Evolutionary conservation across 306 rosid species (phyloP).

Genomic region (Malus sylvestris): DNA sequence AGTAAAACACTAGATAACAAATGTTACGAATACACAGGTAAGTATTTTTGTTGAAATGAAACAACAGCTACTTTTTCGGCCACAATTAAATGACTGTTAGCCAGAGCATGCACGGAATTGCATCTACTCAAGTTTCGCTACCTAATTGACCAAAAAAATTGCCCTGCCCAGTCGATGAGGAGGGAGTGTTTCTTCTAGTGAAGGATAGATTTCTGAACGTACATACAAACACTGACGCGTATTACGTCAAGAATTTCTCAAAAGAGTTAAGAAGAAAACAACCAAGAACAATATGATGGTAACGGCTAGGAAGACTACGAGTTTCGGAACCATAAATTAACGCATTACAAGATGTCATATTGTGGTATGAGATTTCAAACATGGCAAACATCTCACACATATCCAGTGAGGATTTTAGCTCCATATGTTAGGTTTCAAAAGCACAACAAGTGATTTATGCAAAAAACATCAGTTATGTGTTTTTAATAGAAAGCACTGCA

Average conservation of each 20-base stretch:
- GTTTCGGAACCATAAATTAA: not conserved
- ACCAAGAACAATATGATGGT: too few species aligned
- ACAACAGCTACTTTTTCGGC: conserved; percentile 2
- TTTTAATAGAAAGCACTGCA: too few species aligned
- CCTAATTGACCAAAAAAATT: too few species aligned
- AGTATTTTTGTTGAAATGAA: not conserved
- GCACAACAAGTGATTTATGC: accelerated
- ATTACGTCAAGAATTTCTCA: not conserved
- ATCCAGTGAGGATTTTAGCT: too few species aligned
- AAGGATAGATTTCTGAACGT: too few species aligned
- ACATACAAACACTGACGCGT: not conserved
- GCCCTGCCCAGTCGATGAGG: not conserved
- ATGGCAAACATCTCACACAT: too few species aligned
- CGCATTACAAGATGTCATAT: too few species aligned
- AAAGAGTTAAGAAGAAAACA: not conserved
- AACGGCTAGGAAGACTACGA: not conserved
- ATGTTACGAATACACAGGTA: too few species aligned
- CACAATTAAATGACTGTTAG: not conserved
- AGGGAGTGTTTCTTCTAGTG: not conserved
- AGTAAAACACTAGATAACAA: too few species aligned
- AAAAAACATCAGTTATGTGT: accelerated
- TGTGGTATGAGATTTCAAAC: too few species aligned
- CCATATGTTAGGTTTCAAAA: too few species aligned
- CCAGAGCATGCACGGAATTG: not conserved
- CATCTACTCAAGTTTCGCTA: too few species aligned